Percentiles rank a stretch among this genome's conserved stretches.
phyloP scores from a whole-genome alignment of 257 asterid species.

The Perilla frutescens region DNA sequence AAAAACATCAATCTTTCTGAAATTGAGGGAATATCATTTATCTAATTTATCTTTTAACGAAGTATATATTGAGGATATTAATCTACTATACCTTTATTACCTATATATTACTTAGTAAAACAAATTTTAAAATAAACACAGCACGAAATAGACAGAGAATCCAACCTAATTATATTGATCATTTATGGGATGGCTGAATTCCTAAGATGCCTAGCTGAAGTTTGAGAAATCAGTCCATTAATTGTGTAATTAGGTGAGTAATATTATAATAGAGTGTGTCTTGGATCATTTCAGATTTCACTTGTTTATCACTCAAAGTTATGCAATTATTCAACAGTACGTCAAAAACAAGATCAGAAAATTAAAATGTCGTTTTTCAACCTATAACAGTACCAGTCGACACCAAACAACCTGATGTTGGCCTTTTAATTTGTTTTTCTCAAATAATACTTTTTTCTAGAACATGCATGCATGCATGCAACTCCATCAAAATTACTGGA shows the following conservation, averaged over 20 bases:
- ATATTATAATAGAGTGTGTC: neutral
- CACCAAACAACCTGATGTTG: neutral
- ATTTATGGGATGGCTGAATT: conserved; percentile 7
- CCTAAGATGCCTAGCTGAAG: neutral
- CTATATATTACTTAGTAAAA: too few relatives aligned
- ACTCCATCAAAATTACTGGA: neutral
- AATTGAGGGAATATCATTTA: too few relatives aligned
- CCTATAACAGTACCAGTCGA: neutral
- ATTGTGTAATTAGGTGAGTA: conserved; percentile 10
- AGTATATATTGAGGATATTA: too few relatives aligned
- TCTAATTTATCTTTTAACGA: too few relatives aligned
- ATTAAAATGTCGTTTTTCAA: neutral
- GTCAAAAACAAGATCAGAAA: neutral
- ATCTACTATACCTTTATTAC: too few relatives aligned
- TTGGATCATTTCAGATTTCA: neutral
- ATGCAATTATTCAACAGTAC: neutral
- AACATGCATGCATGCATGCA: conserved; percentile 24
- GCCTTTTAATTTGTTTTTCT: neutral
- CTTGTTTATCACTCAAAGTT: conserved; percentile 3
- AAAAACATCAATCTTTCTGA: too few relatives aligned
- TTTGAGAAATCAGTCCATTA: neutral
- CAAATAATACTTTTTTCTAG: neutral
- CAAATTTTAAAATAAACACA: neutral
- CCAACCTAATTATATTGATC: neutral
- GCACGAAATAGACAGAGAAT: neutral